These are phyloP conservation scores for Hyphopichia pseudoburtonii DNA, from an alignment of 1,139 yeast species.

Conservation along the genomic window DNA sequence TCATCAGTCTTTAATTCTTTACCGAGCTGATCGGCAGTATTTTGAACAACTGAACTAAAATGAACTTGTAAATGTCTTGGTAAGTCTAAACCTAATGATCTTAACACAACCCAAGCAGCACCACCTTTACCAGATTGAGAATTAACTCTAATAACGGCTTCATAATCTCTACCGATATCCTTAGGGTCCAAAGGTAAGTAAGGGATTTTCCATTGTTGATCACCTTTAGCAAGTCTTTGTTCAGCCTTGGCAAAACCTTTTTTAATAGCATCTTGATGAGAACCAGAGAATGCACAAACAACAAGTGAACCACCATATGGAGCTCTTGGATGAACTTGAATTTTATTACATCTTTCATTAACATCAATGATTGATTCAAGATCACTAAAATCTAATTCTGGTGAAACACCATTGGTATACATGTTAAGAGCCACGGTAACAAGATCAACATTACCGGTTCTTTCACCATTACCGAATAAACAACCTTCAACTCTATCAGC, in stretches of 20 bases:
- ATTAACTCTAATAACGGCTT: conserved; percentile 52
- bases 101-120: conserved; percentile 50
- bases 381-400: conserved; percentile 46
- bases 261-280: conserved; percentile 53
- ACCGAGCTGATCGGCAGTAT: conserved; percentile 41
- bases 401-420: conserved; percentile 48
- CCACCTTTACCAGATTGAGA: conserved; percentile 55
- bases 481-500: conserved; percentile 54
- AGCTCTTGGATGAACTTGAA: conserved; percentile 48
- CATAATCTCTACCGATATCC: conserved; percentile 50
- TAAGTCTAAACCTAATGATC: conserved; percentile 48
- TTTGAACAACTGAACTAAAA: conserved; percentile 42
- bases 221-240: conserved; percentile 21
- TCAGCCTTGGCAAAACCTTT: conserved; percentile 41
- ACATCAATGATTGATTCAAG: conserved; percentile 40
- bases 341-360: conserved; percentile 48
- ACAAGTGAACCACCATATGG: conserved; percentile 52
- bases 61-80: conserved; percentile 48
- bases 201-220: conserved; percentile 41
- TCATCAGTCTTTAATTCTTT: conserved; percentile 47
- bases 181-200: conserved; percentile 51
- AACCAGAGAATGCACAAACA: conserved; percentile 50
- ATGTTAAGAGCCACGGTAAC: conserved; percentile 48
- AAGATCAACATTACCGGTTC: conserved; percentile 52
- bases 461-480: conserved; percentile 50